Conservation (phyloP, 179 eudicot genomes). For the Patellifolia procumbens region DNA sequence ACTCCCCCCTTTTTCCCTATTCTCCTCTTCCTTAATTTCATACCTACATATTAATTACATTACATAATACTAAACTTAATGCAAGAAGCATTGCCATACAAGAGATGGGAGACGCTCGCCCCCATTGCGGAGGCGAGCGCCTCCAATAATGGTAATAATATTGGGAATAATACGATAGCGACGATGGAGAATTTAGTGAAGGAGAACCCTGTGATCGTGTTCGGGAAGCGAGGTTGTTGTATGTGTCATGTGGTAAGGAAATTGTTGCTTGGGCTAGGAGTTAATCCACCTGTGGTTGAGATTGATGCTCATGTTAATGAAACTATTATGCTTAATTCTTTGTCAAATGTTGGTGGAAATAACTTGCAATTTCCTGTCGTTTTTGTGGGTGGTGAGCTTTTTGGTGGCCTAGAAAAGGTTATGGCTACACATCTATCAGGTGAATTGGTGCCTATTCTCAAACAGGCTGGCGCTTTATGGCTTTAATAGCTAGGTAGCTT, state of each 20-base stretch:
- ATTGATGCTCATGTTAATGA: constrained; percentile 49
- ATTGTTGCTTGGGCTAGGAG: constrained; percentile 64
- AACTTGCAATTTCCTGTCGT: constrained; percentile 63
- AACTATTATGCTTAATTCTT: constrained; percentile 30
- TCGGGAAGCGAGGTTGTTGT: constrained; percentile 72
- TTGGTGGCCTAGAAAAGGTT: constrained; percentile 73
- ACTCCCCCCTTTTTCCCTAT: constrained; percentile 1
- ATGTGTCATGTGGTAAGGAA: constrained; percentile 79
- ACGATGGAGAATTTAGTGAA: constrained; percentile 25
- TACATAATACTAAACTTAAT: not conserved
- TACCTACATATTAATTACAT: too few relatives aligned
- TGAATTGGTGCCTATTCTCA: constrained; percentile 75
- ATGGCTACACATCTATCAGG: constrained; percentile 87
- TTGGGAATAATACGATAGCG: not conserved
- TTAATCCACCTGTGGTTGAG: constrained; percentile 61
- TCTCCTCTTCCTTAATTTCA: not conserved
- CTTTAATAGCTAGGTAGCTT: constrained; percentile 36
- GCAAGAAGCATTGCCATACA: constrained; percentile 43
- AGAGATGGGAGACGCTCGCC: constrained; percentile 36
- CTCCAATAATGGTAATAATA: not conserved
- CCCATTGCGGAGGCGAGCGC: constrained; percentile 7
- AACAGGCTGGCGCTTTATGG: constrained; percentile 81
- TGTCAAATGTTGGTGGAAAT: constrained; percentile 16
- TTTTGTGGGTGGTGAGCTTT: constrained; percentile 67
- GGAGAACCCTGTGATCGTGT: constrained; percentile 69